Evolutionary conservation across 164 flowering plant species (phyloP).

Genomic region (Dillenia suffruticosa): DNA sequence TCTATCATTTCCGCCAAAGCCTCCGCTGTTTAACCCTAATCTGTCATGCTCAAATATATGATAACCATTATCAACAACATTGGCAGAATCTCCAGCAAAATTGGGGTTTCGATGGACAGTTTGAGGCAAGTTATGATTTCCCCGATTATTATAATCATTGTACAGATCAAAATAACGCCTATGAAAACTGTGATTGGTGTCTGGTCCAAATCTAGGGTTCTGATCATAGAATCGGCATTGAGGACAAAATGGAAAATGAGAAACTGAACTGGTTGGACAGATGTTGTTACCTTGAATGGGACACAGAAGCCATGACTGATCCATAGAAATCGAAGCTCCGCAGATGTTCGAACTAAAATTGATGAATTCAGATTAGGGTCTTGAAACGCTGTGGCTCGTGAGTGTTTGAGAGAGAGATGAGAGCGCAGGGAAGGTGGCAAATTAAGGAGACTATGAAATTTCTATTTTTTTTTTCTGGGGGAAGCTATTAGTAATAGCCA

Average conservation of each 20-base stretch:
- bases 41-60: constrained; percentile 6
- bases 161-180: constrained; percentile 26
- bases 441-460: too few relatives aligned
- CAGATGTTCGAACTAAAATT: too few relatives aligned
- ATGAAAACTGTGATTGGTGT: constrained; percentile 11
- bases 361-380: too few relatives aligned
- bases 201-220: constrained; percentile 18
- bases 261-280: constrained; percentile 56
- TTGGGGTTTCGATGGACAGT: constrained; percentile 24
- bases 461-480: too few relatives aligned
- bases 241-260: constrained; percentile 82
- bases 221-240: constrained; percentile 25
- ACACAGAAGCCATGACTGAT: constrained; percentile 52
- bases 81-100: constrained; percentile 16
- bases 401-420: too few relatives aligned
- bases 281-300: constrained; percentile 32
- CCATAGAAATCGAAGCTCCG: constrained; percentile 15
- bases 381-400: too few relatives aligned
- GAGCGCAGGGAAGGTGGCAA: too few relatives aligned
- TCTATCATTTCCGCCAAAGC: constrained; percentile 26
- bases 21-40: constrained; percentile 20
- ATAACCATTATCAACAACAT: constrained; percentile 5
- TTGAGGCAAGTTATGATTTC: not conserved
- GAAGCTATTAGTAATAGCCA: too few relatives aligned
- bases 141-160: constrained; percentile 14